Evolutionary conservation across 2,329 filamentous ascomycete species (phyloP), one percentile per base, ranked within the genome.

Genomic region (Exophiala phaeomuriformis): DNA sequence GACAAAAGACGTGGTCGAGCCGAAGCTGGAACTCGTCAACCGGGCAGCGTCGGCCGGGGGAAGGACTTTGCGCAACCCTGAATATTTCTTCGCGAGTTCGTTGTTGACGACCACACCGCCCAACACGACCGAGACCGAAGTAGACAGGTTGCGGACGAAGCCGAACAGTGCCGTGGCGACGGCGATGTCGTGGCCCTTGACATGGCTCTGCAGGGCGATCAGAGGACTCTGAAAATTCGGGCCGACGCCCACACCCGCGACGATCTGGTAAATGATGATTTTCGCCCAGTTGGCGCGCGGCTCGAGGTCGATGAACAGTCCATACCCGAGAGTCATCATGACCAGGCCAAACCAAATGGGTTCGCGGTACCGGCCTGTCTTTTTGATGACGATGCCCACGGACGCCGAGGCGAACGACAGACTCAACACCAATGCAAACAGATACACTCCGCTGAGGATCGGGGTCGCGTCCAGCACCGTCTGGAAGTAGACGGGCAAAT

Each of bases 401-500:
- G 64, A 63, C 4, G 78, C 78, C 0, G 85, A 87, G 32, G 77
- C 66, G 57, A 87, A 59, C 0, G 85, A 87, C 2, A 88, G 72
- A 1, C 82, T 76, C 33, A 91, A 65, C 5, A 85, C 85, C 57
- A 80, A 81, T 0, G 88, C 84, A 9, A 93, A 75, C 10, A 89
- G 68, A 64, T 88, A 88, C 46, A 90, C 81, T 47, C 88, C 88
- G 1, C 83, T 86, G 31, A 85, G 72, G 35, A 90, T 78, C 0
- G 88, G 84, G 0, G 78, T 76, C 1, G 81, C 81, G 47, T 85
- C 78, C 41, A 88, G 75, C 48, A 87, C 82, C 48, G 84, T 79
- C 70, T 94, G 88, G 70, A 90, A 91, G 73, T 94, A 95, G 2
- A 95, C 77, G 0, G 88, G 88, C 3, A 94, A 75, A 71, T 86